Conservation (phyloP, 1,284 basidiomycete genomes). For the Cryptococcus sp. region DNA sequence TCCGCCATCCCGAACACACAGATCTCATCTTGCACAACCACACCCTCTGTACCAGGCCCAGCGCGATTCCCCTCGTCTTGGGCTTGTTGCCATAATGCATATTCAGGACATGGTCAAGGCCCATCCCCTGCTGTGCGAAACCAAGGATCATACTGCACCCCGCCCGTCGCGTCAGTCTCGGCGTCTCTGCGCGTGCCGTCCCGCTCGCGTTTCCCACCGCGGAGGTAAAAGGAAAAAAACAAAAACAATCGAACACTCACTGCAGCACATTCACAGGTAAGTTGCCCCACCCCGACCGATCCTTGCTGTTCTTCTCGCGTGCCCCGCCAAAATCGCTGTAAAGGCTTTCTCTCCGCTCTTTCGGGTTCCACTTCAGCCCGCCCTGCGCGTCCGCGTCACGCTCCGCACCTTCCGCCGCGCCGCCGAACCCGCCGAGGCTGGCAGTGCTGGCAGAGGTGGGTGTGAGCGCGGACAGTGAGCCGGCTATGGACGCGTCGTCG, state of each 20-base stretch:
- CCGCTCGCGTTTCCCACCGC: neutral
- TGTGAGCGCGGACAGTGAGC: too few species aligned
- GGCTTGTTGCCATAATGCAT: neutral
- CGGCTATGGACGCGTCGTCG: neutral
- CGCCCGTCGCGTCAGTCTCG: neutral
- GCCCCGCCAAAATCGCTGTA: neutral
- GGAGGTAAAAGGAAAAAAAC: too few species aligned
- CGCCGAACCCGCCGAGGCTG: too few species aligned
- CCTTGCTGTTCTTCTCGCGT: constrained; percentile 9
- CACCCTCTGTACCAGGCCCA: constrained; percentile 14
- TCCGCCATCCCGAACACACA: constrained; percentile 24
- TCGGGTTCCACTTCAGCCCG: neutral
- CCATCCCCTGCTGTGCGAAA: neutral
- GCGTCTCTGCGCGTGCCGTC: neutral
- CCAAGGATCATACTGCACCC: constrained; percentile 6
- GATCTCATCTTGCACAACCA: constrained; percentile 17
- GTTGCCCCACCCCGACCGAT: constrained; percentile 17
- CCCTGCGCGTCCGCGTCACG: neutral
- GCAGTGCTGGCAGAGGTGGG: too few species aligned
- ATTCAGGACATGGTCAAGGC: constrained; percentile 1
- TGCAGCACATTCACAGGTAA: constrained; percentile 16
- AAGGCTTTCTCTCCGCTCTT: too few species aligned
- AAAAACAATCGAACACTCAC: constrained; percentile 11
- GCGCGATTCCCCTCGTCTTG: constrained; percentile 4
- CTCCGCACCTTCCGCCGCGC: too few species aligned